These are phyloP conservation scores for Trichoderma gracile DNA, from an alignment of 2,329 filamentous ascomycete species.

Conservation along the genomic window DNA sequence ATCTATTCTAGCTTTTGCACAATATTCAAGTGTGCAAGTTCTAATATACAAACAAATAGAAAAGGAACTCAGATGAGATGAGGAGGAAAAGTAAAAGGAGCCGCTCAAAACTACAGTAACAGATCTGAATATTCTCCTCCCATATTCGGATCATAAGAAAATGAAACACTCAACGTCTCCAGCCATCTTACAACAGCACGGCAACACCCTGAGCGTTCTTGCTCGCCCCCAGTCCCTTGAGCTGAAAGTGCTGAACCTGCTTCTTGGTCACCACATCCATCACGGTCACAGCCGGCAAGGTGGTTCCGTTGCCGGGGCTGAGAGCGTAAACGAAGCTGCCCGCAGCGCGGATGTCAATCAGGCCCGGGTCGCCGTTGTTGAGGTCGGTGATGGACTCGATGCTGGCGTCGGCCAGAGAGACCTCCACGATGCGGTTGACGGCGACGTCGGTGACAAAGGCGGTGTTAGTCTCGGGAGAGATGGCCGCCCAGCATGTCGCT, in stretches of 20 bases:
- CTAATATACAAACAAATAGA: too few species aligned
- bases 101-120: too few species aligned
- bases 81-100: too few species aligned
- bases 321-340: slow-evolving; percentile 61
- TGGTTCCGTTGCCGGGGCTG: slow-evolving; percentile 52
- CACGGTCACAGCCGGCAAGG: slow-evolving; percentile 42
- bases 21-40: too few species aligned
- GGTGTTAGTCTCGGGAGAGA: slow-evolving; percentile 49
- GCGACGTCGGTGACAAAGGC: slow-evolving; percentile 61
- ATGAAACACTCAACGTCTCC: neutral
- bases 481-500: slow-evolving; percentile 60
- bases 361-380: slow-evolving; percentile 50
- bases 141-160: neutral
- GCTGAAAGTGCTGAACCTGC: slow-evolving; percentile 25
- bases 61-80: too few species aligned
- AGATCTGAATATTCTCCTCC: neutral
- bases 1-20: too few species aligned
- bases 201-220: slow-evolving; percentile 24
- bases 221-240: slow-evolving; percentile 10
- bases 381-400: slow-evolving; percentile 48
- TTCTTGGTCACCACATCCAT: slow-evolving; percentile 23
- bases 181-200: neutral
- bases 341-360: slow-evolving; percentile 55
- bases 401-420: slow-evolving; percentile 51
- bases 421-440: slow-evolving; percentile 56